A percentile compares a stretch with the other conserved stretches of the same genome.
Conservation (phyloP, 2,329 filamentous ascomycete species). For the Stemphylium lycopersici region DNA sequence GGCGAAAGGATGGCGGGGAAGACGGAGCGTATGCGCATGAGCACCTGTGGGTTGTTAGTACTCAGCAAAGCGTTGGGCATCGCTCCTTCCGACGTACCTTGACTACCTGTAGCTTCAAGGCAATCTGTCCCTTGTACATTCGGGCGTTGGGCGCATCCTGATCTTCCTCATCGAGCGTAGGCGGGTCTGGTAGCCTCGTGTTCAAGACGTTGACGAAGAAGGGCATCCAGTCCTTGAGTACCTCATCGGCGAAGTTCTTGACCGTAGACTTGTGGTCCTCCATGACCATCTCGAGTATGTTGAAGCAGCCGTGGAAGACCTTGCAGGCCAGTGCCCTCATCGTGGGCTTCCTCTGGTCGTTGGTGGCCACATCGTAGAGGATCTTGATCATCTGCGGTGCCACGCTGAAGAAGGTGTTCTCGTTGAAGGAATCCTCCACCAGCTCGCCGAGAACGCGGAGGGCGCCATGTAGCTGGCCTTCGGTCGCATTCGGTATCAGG, state of each 20-base stretch:
- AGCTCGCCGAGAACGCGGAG: conserved; percentile 87
- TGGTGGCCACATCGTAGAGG: conserved; percentile 81
- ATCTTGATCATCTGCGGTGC: conserved; percentile 84
- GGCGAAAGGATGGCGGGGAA: conserved; percentile 83
- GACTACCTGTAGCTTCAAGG: conserved; percentile 90
- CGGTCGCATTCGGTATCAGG: conserved; percentile 75
- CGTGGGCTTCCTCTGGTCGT: conserved; percentile 73
- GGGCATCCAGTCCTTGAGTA: conserved; percentile 82
- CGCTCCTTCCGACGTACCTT: conserved; percentile 58
- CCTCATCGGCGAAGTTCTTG: conserved; percentile 86
- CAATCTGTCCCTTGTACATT: conserved; percentile 79
- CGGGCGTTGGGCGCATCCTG: conserved; percentile 63
- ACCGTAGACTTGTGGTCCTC: conserved; percentile 88
- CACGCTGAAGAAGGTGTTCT: conserved; percentile 92
- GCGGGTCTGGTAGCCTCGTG: conserved; percentile 68
- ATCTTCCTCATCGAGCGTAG: conserved; percentile 63
- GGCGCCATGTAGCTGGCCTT: conserved; percentile 85
- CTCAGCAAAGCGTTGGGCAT: background rate
- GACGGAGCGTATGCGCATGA: conserved; percentile 85
- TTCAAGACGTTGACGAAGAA: conserved; percentile 86
- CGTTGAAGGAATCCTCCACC: conserved; percentile 90
- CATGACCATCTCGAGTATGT: conserved; percentile 95
- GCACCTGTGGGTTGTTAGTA: conserved; percentile 58
- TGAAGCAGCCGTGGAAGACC: conserved; percentile 89
- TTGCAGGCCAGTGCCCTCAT: conserved; percentile 85